Conservation (phyloP, 106 monocot species). For the Cymbidium sinense region DNA sequence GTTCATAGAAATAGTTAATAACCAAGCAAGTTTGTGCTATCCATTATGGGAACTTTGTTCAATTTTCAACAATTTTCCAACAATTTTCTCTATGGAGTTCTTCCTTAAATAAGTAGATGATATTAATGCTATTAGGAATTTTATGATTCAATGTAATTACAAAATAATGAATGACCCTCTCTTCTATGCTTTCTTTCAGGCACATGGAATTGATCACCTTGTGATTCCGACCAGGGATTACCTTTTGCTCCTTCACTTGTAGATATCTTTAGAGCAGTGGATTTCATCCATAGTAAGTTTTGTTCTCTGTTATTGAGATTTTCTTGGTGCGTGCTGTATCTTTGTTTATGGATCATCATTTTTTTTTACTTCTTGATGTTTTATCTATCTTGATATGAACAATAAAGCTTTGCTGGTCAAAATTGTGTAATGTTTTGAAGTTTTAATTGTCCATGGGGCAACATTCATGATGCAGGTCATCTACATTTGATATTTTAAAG, state of each 20-base stretch:
- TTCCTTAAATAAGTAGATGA: neutral
- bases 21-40: neutral
- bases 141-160: neutral
- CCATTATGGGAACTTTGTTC: neutral
- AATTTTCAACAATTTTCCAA: neutral
- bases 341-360: neutral
- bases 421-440: neutral
- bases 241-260: conserved; percentile 55
- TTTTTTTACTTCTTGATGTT: neutral
- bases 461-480: neutral
- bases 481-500: neutral
- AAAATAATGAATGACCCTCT: neutral
- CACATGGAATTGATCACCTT: conserved; percentile 62
- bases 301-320: neutral
- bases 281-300: conserved; percentile 48
- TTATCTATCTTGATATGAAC: neutral
- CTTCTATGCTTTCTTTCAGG: conserved; percentile 19
- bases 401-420: neutral
- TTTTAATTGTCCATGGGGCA: neutral
- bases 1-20: neutral
- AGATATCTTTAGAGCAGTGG: conserved; percentile 40
- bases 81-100: neutral
- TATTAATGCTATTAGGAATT: neutral
- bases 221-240: conserved; percentile 75
- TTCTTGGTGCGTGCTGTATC: neutral